These are phyloP conservation scores for Thyridium curvatum DNA, from an alignment of 2,329 filamentous ascomycete species.

Conservation along the genomic window DNA sequence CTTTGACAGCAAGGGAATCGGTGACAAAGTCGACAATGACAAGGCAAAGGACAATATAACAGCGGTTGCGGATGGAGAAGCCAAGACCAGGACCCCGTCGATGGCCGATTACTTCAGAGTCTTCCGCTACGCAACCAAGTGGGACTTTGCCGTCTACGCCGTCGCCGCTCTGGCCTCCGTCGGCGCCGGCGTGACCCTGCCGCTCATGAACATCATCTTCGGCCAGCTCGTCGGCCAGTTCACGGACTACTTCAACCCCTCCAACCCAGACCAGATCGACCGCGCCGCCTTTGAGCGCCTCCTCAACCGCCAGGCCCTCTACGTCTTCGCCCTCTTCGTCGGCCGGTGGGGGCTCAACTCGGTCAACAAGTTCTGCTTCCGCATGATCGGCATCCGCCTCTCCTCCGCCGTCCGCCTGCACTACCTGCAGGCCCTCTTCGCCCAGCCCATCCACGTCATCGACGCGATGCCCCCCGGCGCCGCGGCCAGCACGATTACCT, in stretches of 20 bases:
- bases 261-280: conserved; percentile 16
- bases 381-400: conserved; percentile 55
- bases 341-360: conserved; percentile 59
- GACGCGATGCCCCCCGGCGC: conserved; percentile 58
- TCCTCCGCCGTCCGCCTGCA: conserved; percentile 56
- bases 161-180: conserved; percentile 42
- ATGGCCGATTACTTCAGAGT: too few species aligned
- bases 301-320: conserved; percentile 47
- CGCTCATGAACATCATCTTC: conserved; percentile 55
- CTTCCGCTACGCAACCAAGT: too few species aligned
- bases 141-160: conserved; percentile 5
- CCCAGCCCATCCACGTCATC: conserved; percentile 60
- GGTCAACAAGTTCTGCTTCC: conserved; percentile 45
- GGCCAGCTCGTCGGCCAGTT: conserved; percentile 29
- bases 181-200: conserved; percentile 48
- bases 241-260: conserved; percentile 22
- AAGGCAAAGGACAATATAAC: too few species aligned
- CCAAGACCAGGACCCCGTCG: too few species aligned
- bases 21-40: too few species aligned
- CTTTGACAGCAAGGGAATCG: too few species aligned
- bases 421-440: conserved; percentile 58
- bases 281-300: conserved; percentile 30
- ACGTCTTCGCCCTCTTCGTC: conserved; percentile 66
- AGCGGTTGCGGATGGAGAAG: too few species aligned
- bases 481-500: conserved; percentile 57